Conservation (phyloP, 1,284 basidiomycete species). For the Xerocomus nothofagi region DNA sequence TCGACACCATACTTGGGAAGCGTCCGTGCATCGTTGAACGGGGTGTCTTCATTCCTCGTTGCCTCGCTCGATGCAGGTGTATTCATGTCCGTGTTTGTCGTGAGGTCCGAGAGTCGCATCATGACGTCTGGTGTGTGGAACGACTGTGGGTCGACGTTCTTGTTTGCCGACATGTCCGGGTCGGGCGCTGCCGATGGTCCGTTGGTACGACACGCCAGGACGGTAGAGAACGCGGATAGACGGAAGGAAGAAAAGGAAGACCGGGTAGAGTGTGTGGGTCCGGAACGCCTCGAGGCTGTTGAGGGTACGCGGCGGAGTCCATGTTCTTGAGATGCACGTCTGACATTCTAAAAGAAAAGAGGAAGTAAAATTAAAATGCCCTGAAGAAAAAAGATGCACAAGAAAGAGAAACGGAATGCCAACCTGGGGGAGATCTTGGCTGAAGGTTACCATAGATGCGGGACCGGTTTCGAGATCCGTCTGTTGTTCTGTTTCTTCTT, state of each 20-base stretch:
- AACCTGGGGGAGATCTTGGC: slow-evolving; percentile 35
- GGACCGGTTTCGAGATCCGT: slow-evolving; percentile 11
- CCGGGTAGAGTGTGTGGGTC: slow-evolving; percentile 6
- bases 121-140: slow-evolving; percentile 19
- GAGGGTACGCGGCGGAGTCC: slow-evolving; percentile 25
- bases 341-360: slow-evolving; percentile 21
- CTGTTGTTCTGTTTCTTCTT: slow-evolving; percentile 18
- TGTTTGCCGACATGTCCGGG: slow-evolving; percentile 2
- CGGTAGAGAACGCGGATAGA: slow-evolving; percentile 25
- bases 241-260: slow-evolving; percentile 28
- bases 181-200: neutral
- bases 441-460: slow-evolving; percentile 21
- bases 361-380: neutral
- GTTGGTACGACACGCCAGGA: slow-evolving; percentile 1
- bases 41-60: slow-evolving; percentile 13
- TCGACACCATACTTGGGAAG: slow-evolving; percentile 22
- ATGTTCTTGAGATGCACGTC: slow-evolving; percentile 19
- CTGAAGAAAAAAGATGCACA: neutral
- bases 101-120: slow-evolving; percentile 24
- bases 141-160: neutral
- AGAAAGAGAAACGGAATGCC: neutral
- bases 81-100: slow-evolving; percentile 2
- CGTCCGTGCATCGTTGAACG: slow-evolving; percentile 24
- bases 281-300: slow-evolving; percentile 19
- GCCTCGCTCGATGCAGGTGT: slow-evolving; percentile 16